A percentile compares a stretch with the other conserved stretches of the same genome.
phyloP scores from a whole-genome alignment of 352 stramenopile species.

The Phytophthora pseudosyringae region DNA sequence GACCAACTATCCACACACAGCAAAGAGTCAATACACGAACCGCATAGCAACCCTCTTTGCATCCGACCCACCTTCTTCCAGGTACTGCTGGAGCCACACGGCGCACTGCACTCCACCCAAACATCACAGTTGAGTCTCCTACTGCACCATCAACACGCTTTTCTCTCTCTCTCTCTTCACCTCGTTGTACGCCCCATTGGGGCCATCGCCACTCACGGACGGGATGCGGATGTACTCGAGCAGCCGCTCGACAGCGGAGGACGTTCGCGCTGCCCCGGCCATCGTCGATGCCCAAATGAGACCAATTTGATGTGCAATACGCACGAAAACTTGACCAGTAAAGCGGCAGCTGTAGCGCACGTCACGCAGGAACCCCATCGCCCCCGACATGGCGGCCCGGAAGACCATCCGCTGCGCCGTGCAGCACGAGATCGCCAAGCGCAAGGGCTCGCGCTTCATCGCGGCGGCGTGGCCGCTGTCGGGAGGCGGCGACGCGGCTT shows the following conservation, averaged over 20 bases:
- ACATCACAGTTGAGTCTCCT: background rate
- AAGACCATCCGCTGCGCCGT: slow-evolving; percentile 59
- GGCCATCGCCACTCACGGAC: slow-evolving; percentile 78
- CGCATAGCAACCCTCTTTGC: background rate
- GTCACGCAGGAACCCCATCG: slow-evolving; percentile 9
- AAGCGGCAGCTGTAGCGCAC: slow-evolving; percentile 18
- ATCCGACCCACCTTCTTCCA: slow-evolving; percentile 45
- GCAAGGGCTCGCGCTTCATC: slow-evolving; percentile 86
- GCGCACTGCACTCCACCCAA: slow-evolving; percentile 43
- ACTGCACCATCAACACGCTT: background rate
- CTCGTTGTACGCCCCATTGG: slow-evolving; percentile 67
- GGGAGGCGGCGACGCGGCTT: slow-evolving; percentile 29
- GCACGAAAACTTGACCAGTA: slow-evolving; percentile 3
- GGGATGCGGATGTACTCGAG: slow-evolving; percentile 80
- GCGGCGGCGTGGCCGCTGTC: slow-evolving; percentile 61
- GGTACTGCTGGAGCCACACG: slow-evolving; percentile 62
- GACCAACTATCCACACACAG: slow-evolving; percentile 35
- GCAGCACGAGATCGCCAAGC: slow-evolving; percentile 82
- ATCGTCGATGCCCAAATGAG: slow-evolving; percentile 13
- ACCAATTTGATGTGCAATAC: slow-evolving; percentile 11
- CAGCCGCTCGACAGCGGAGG: slow-evolving; percentile 54
- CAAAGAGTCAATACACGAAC: background rate
- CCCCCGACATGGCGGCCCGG: slow-evolving; percentile 17
- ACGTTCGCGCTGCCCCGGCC: slow-evolving; percentile 2
- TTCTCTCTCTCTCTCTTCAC: slow-evolving; percentile 16